A percentile compares a stretch with the other conserved stretches of the same genome.
phyloP scores from a whole-genome alignment of 257 asterid species.

The Primulina eburnea region DNA sequence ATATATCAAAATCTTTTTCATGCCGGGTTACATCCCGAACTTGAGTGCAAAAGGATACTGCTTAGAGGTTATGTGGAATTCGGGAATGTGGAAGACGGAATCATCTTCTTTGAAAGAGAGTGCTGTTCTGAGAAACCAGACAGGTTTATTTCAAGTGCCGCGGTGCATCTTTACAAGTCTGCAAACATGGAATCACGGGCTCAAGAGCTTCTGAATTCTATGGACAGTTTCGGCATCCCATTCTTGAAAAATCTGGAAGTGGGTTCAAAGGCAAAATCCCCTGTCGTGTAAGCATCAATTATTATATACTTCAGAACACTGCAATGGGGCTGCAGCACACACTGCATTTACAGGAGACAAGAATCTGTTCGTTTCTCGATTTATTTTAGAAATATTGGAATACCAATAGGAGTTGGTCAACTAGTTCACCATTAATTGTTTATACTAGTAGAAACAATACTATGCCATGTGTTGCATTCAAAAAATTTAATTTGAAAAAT shows the following conservation, averaged over 20 bases:
- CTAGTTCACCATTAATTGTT: too few species aligned
- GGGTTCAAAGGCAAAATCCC: constrained; percentile 46
- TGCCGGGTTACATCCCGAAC: constrained; percentile 48
- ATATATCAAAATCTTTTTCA: constrained; percentile 37
- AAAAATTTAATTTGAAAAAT: too few species aligned
- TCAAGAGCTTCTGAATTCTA: constrained; percentile 39
- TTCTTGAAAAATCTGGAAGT: constrained; percentile 57
- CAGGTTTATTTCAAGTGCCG: constrained; percentile 70
- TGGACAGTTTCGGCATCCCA: constrained; percentile 38
- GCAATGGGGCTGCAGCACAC: not conserved
- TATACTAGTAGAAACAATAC: too few species aligned
- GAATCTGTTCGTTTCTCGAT: too few species aligned
- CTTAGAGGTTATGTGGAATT: constrained; percentile 69
- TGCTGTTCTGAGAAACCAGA: constrained; percentile 41
- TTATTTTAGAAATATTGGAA: too few species aligned
- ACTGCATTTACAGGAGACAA: too few species aligned
- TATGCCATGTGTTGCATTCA: too few species aligned
- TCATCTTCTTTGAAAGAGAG: constrained; percentile 59
- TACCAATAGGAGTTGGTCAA: too few species aligned
- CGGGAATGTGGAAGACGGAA: constrained; percentile 64
- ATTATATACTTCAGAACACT: not conserved
- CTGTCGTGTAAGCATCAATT: not conserved
- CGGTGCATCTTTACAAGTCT: constrained; percentile 62
- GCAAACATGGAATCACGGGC: constrained; percentile 43
- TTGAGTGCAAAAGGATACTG: constrained; percentile 49